Evolutionary conservation across 768 basidiomycete species (phyloP).

Genomic region (Gautieria morchelliformis): DNA sequence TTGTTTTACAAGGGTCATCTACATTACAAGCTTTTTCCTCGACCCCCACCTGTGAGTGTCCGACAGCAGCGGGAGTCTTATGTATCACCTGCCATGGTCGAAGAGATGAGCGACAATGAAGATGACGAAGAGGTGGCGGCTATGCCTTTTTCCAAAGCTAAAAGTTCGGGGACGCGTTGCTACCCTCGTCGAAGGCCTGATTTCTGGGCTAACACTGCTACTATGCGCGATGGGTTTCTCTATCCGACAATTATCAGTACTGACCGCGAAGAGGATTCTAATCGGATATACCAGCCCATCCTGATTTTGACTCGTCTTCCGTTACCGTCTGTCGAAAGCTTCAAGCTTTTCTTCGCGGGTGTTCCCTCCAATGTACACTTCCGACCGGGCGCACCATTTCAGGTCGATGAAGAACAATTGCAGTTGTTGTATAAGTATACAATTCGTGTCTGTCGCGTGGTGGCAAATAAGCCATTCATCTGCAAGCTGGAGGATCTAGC

Average conservation of each 20-base stretch:
- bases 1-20: conserved; percentile 43
- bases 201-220: conserved; percentile 50
- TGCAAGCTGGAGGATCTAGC: conserved; percentile 44
- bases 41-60: conserved; percentile 31
- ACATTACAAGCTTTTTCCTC: conserved; percentile 30
- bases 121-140: conserved; percentile 7
- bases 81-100: conserved; percentile 9
- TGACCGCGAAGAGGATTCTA: conserved; percentile 19
- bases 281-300: conserved; percentile 42
- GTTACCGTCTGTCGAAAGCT: conserved; percentile 44
- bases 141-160: conserved; percentile 16
- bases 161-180: conserved; percentile 34
- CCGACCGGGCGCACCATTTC: conserved; percentile 38
- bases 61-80: conserved; percentile 8
- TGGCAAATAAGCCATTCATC: conserved; percentile 61
- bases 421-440: conserved; percentile 52
- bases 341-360: conserved; percentile 54
- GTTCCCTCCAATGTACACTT: conserved; percentile 33
- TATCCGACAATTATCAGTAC: conserved; percentile 47
- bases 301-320: conserved; percentile 58
- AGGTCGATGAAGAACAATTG: conserved; percentile 36
- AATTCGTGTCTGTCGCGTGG: conserved; percentile 46
- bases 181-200: conserved; percentile 52
- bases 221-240: conserved; percentile 25
- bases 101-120: conserved; percentile 13